Percentiles rank a stretch among this genome's conserved stretches.
phyloP scores from a whole-genome alignment of 1,139 yeast species.

The Wickerhamomyces sp. region DNA sequence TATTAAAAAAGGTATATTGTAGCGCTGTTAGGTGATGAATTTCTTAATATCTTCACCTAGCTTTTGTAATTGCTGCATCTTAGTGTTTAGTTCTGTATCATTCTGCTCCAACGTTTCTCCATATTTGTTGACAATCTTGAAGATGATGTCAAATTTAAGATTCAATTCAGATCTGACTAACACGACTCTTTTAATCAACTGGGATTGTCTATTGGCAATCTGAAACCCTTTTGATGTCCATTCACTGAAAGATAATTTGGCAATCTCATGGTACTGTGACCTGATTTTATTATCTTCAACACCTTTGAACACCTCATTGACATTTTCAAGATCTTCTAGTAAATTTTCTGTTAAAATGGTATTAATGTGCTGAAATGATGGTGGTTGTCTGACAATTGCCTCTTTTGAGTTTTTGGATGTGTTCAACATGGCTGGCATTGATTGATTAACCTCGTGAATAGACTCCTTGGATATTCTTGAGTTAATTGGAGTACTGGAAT shows the following conservation, averaged over 20 bases:
- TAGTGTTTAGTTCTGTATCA: conserved; percentile 32
- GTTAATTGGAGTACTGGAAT: conserved; percentile 1
- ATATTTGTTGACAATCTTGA: conserved; percentile 33
- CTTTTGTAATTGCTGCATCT: conserved; percentile 32
- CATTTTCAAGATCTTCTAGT: conserved; percentile 1
- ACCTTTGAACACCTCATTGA: conserved; percentile 12
- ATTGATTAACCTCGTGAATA: background rate
- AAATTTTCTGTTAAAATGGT: conserved; percentile 7
- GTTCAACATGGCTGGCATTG: background rate
- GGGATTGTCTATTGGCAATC: conserved; percentile 28
- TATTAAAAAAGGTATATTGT: conserved; percentile 12
- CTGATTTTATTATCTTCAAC: conserved; percentile 13
- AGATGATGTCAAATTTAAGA: conserved; percentile 31
- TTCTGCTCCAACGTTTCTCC: conserved; percentile 32
- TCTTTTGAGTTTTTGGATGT: background rate
- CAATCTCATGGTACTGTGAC: conserved; percentile 25
- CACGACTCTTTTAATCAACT: conserved; percentile 31
- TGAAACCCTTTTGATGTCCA: conserved; percentile 35
- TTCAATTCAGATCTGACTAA: conserved; percentile 35
- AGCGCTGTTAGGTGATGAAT: conserved; percentile 17
- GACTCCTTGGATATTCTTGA: background rate
- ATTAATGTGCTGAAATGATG: conserved; percentile 6
- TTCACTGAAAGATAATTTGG: conserved; percentile 27
- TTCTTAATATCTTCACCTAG: conserved; percentile 38
- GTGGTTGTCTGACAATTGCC: conserved; percentile 5